A percentile compares a stretch with the other conserved stretches of the same genome.
Conservation (phyloP, 441 rosid genomes). For the Kokia cookei region DNA sequence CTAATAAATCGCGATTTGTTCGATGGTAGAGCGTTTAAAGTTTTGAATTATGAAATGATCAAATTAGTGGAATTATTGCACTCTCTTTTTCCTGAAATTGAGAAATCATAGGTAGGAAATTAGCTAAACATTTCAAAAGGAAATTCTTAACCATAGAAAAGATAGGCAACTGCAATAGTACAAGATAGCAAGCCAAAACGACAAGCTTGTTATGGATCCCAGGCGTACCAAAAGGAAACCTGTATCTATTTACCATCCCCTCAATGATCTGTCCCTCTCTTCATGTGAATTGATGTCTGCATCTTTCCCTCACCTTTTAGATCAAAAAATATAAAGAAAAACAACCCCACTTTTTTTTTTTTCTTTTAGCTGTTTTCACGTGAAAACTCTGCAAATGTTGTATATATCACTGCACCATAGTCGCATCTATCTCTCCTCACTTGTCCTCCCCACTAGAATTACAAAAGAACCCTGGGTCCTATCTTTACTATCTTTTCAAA, state of each 20-base stretch:
- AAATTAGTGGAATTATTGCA: neutral
- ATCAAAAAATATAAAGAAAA: neutral
- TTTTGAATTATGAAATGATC: neutral
- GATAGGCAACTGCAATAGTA: neutral
- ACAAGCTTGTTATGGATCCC: neutral
- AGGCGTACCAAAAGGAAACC: neutral
- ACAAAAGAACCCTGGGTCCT: neutral
- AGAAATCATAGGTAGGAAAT: neutral
- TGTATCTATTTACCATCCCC: neutral
- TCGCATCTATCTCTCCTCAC: neutral
- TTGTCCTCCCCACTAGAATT: neutral
- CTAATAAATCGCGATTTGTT: neutral
- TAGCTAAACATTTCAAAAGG: neutral
- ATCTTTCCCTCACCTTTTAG: neutral
- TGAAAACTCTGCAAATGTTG: constrained; percentile 13
- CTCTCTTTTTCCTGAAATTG: neutral
- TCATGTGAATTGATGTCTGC: constrained; percentile 13
- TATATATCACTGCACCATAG: neutral
- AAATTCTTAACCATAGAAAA: neutral
- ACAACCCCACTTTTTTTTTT: neutral
- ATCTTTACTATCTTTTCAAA: neutral
- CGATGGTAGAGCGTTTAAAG: neutral
- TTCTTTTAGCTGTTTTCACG: constrained; percentile 7
- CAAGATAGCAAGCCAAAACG: neutral
- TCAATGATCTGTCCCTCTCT: constrained; percentile 11